Conservation (phyloP, 2,329 filamentous ascomycete species). For the Hymenoscyphus linearis region DNA sequence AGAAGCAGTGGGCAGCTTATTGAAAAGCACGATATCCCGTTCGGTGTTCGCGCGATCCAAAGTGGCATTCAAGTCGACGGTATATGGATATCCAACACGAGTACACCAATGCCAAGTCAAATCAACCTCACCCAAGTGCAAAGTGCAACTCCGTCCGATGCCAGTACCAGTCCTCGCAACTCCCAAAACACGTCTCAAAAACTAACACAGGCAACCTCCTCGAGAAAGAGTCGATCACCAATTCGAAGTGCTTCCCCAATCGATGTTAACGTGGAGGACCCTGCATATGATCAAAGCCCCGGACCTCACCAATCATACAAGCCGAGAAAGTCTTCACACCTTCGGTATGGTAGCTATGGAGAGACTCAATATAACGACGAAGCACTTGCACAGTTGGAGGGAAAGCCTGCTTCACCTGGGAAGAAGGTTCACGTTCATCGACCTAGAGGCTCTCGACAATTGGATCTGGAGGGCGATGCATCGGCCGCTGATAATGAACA, state of each 20-base stretch:
- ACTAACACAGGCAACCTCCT: conserved; percentile 7
- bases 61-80: conserved; percentile 79
- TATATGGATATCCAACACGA: conserved; percentile 57
- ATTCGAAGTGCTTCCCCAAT: conserved; percentile 3
- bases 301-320: conserved; percentile 27
- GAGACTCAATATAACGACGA: conserved; percentile 23
- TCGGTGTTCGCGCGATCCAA: conserved; percentile 80
- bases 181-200: conserved; percentile 6
- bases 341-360: conserved; percentile 30
- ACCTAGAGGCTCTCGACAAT: conserved; percentile 14
- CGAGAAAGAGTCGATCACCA: conserved; percentile 9
- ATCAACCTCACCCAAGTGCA: conserved; percentile 16
- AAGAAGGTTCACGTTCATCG: conserved; percentile 19
- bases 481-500: conserved; percentile 30
- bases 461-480: conserved; percentile 16
- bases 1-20: conserved; percentile 43
- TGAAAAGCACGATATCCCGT: conserved; percentile 61
- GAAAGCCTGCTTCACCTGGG: conserved; percentile 9
- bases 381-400: conserved; percentile 27
- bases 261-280: conserved; percentile 2
- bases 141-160: conserved; percentile 10
- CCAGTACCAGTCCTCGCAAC: conserved; percentile 8
- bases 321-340: conserved; percentile 31
- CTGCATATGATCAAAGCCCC: conserved; percentile 1
- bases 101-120: conserved; percentile 23